phyloP scores from a whole-genome alignment of 306 rosid species.

The Cucurbita moschata region DNA sequence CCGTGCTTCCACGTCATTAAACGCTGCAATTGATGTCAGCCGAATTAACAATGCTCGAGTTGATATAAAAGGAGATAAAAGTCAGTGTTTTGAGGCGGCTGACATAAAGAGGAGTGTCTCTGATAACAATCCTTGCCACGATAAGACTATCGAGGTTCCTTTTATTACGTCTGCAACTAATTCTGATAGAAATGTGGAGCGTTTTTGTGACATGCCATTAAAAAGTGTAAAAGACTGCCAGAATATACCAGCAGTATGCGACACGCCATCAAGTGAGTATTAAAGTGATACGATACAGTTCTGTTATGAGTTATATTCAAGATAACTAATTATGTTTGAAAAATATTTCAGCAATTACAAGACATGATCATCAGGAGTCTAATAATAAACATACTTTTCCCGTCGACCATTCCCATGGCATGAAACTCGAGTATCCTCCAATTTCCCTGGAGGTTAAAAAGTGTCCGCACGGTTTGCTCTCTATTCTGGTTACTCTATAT shows the following conservation, averaged over 20 bases:
- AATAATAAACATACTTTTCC: not conserved
- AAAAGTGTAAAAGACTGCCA: constrained; percentile 12
- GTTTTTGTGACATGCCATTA: constrained; percentile 2
- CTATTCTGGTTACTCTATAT: not conserved
- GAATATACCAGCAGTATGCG: constrained; percentile 20
- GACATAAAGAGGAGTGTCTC: constrained; percentile 4
- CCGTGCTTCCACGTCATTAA: not conserved
- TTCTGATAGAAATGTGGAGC: constrained; percentile 5
- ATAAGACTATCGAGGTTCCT: constrained; percentile 7
- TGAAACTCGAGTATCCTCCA: not conserved
- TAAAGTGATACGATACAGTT: not conserved
- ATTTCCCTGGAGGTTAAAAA: not conserved
- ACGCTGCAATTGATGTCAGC: constrained; percentile 10
- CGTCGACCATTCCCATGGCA: constrained; percentile 5
- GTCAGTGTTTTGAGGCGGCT: constrained; percentile 7
- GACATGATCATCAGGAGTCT: constrained; percentile 16
- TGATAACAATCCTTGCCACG: not conserved
- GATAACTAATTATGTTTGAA: constrained; percentile 1
- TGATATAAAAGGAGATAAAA: constrained; percentile 1
- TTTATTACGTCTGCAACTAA: not conserved
- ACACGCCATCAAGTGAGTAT: constrained; percentile 12
- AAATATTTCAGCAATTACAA: constrained; percentile 12
- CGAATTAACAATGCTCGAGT: constrained; percentile 3
- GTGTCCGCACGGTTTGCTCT: constrained; percentile 2
- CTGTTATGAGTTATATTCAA: not conserved